Evolutionary conservation across 768 basidiomycete genomes (phyloP).

Genomic region (Chiua virens): DNA sequence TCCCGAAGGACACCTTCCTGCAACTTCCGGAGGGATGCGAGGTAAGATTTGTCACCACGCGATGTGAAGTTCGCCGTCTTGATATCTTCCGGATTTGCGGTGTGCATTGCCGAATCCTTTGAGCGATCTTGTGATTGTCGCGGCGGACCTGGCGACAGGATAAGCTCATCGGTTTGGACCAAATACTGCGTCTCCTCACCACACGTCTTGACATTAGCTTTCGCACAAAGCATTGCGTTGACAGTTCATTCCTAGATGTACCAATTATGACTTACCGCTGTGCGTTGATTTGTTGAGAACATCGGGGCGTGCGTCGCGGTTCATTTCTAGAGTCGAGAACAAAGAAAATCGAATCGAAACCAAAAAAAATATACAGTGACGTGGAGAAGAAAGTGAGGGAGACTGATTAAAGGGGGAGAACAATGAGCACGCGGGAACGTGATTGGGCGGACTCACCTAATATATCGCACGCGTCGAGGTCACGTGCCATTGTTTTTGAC

Average conservation of each 20-base stretch:
- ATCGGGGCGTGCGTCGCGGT: slow-evolving; percentile 38
- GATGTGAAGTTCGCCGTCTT: slow-evolving; percentile 7
- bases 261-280: slow-evolving; percentile 26
- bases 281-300: slow-evolving; percentile 40
- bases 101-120: background rate
- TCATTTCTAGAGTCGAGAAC: slow-evolving; percentile 21
- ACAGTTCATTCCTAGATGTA: background rate
- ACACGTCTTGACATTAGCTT: slow-evolving; percentile 3
- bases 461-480: slow-evolving; percentile 31
- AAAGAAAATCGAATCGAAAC: slow-evolving; percentile 15
- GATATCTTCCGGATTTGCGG: background rate
- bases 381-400: slow-evolving; percentile 10
- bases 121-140: slow-evolving; percentile 9
- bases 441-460: slow-evolving; percentile 4
- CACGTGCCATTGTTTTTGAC: slow-evolving; percentile 25
- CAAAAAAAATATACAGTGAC: slow-evolving; percentile 6
- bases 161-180: background rate
- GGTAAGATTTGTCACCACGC: slow-evolving; percentile 3
- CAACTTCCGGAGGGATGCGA: slow-evolving; percentile 7
- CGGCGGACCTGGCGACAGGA: slow-evolving; percentile 8
- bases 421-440: slow-evolving; percentile 29
- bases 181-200: slow-evolving; percentile 9
- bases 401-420: slow-evolving; percentile 17
- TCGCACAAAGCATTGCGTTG: background rate
- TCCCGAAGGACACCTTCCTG: slow-evolving; percentile 45